Evolutionary conservation across 345 rosid species (phyloP), one percentile per base, ranked within the genome.

Genomic region (Chamaenerion angustifolium): DNA sequence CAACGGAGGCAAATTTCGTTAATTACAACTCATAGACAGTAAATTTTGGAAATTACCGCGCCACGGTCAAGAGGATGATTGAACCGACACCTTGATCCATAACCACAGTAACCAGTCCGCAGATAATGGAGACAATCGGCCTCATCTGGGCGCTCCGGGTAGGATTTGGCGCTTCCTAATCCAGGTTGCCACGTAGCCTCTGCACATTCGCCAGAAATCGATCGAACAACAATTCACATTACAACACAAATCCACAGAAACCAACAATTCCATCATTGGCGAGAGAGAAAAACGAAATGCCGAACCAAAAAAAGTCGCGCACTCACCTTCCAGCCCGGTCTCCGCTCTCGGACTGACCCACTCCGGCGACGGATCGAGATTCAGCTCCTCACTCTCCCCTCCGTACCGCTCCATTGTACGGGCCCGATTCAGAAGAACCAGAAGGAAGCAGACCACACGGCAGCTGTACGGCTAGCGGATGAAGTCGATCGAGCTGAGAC

Each of bases 41-140:
- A 16, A 16, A 21, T 19, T 9, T 8, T 25, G 12, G 42, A 16
- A 43, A 64, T 70, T 84, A 92, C 98, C 82, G 60, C 62, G 54
- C 68, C 66, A 48, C 86, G 89, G 69, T 92, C 82, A 46, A 71
- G 90, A 13, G 99, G 96, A 62, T 93, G 99, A 66, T 93, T 88
- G 78, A 72, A 93, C 72, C 94, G 94, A 73, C 99, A 93, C 71
- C 85, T 71, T 0, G 82, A 43, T n/a, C 96, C 92, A 58, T 76
- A 93, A 48, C 88, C 80, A 61, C 99, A 93, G 59, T 46, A 56
- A 63, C 99, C 96, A 31, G 96, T 88, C 57, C 76, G 65, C 75
- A 85, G 51, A 59, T 76, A 93, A 74, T 82, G 76, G 10, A 69
- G 68, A 74, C 99, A 93, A 69, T 82, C 86, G 40, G 80, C 69